Base-by-base conservation (phyloP, 306 rosid genomes). In the Parietaria judaica region DNA sequence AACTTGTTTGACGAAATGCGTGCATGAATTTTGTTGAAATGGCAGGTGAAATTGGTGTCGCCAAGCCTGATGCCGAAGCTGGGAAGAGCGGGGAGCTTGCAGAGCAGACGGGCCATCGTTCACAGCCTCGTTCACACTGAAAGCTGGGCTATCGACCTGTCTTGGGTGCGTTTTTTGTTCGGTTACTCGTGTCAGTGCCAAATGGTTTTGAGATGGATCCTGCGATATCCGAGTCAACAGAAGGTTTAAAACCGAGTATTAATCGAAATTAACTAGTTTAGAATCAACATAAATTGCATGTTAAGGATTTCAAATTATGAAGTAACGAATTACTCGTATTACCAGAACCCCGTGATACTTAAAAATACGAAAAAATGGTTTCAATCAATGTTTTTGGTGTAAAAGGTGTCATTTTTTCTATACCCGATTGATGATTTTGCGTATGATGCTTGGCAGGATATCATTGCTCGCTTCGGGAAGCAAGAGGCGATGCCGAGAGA, bases 51-150 rank as follows among this genome's bases (percentile, higher is more conserved):
- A 72, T 62, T 86, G 81, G 94, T 90, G 64, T 44, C 85, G 14
- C 95, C 95, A 3, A 47, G 90, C 50, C 78, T 82, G 61, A 86
- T 90, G 95, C 97, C 95, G 57, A 90, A 90, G 82, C 82, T 90
- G 17, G 97, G 97, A n/a, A 84, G 75, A 77, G 97, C 86, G 1
- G 97, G 97, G 4, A 86, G 94, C 90, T 84, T 90, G 77, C 90
- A 81, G 79, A 90, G 97, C 65, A 74, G 97, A 69, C 80, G 73
- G 71, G 89, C 94, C 71, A 84, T 90, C 43, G 83, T 90, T 44
- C 97, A 86, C 66, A 86, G 97, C 69, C 90, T 86, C 54, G 75
- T 82, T 57, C 97, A 86, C 68, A 90, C 76, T 31, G 97, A 90
- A 73, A 90, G 97, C 70, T 90, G 95, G 97, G 97, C 97, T 31